Evolutionary conservation across 2,329 filamentous ascomycete species (phyloP).

Genomic region (Aspergillus spinulosporus): DNA sequence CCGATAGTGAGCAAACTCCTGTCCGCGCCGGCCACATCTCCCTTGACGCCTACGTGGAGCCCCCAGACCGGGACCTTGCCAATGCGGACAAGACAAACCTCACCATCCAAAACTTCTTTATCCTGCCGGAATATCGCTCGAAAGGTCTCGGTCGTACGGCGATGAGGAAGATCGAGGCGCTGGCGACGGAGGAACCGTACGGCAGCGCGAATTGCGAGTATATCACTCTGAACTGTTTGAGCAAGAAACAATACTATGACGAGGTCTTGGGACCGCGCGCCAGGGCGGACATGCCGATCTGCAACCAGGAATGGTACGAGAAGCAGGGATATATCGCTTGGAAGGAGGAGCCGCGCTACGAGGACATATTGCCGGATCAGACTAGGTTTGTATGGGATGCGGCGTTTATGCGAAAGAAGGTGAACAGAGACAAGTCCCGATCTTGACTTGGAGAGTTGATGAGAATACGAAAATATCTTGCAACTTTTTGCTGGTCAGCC

Average conservation of each 20-base stretch:
- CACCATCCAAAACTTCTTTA: slow-evolving; percentile 29
- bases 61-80: slow-evolving; percentile 17
- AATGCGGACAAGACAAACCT: slow-evolving; percentile 21
- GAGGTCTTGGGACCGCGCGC: slow-evolving; percentile 18
- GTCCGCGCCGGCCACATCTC: slow-evolving; percentile 32
- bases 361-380: slow-evolving; percentile 15
- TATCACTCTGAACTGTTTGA: slow-evolving; percentile 22
- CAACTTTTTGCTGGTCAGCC: background rate
- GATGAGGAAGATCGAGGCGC: slow-evolving; percentile 24
- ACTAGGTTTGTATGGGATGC: slow-evolving; percentile 16
- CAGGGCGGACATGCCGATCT: slow-evolving; percentile 14
- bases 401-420: slow-evolving; percentile 28
- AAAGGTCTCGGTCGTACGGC: slow-evolving; percentile 20
- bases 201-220: slow-evolving; percentile 18
- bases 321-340: slow-evolving; percentile 28
- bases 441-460: background rate
- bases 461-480: background rate
- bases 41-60: slow-evolving; percentile 24
- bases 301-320: slow-evolving; percentile 28
- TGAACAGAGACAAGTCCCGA: background rate
- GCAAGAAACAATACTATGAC: slow-evolving; percentile 27
- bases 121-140: slow-evolving; percentile 24
- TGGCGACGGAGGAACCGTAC: slow-evolving; percentile 24
- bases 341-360: slow-evolving; percentile 28
- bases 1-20: background rate